Evolutionary conservation across 805 yeast genomes (phyloP), one percentile per base, ranked within the genome.

Genomic region (Candida krabiensis): DNA sequence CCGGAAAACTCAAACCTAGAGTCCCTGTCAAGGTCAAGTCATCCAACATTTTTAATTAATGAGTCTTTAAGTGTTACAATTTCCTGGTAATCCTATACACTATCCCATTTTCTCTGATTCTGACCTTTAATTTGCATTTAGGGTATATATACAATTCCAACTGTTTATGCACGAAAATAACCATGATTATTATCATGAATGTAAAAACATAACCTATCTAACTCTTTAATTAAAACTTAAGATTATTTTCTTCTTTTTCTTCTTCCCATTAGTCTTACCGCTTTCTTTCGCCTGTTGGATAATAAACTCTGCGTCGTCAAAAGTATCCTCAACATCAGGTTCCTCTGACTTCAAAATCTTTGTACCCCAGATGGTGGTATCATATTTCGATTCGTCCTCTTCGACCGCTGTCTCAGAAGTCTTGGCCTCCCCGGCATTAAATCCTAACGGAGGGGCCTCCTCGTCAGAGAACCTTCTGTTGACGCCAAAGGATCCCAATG

Each of bases 361-460:
- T 1, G 93, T 85, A 0, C 95, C 95, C 95, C 95, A 86, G 3
- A 86, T 79, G 0, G 93, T 81, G 1, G 77, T 53, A 13, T 49
- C 55, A 23, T 50, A 54, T 13, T 41, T 37, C 18, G 36, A 17
- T 13, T 40, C 46, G 15, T 49, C 40, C 19, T 30, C 42, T 11
- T 18, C 38, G 11, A 33, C 43, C 4, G 33, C 29, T 9, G 19
- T 42, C 8, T 39, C 46, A 15, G 22, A 38, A 28, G 39, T 36
- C 31, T 37, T 19, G 35, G 28, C 8, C 36, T 38, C 23, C 25
- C 33, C 6, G 31, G 39, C 32, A 24, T 41, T 43, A 16, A 21
- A n/a, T 2, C 35, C 40, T 21, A 46, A 23, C 9, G 50, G 41
- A 4, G 57, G 49, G 5, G 49, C 44, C n/a, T 43, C 44, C 18